These are phyloP conservation scores for Tagetes patula DNA, from an alignment of 129 eudicot species.

Conservation along the genomic window DNA sequence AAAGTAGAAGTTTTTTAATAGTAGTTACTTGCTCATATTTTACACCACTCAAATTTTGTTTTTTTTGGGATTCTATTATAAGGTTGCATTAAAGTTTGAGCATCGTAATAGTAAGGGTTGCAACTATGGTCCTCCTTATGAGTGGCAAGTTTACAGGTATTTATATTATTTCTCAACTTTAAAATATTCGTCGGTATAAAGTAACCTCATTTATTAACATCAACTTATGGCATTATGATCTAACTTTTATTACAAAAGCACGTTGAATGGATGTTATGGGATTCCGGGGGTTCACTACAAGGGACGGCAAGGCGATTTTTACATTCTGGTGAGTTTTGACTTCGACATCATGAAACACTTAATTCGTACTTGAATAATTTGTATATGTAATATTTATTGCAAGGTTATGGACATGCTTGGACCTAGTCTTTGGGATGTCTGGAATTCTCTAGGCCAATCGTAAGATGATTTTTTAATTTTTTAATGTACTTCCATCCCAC, in stretches of 20 bases:
- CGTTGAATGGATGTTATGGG: constrained; percentile 93
- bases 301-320: constrained; percentile 97
- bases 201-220: not conserved
- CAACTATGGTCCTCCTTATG: constrained; percentile 97
- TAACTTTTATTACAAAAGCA: constrained; percentile 43
- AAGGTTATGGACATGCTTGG: constrained; percentile 99
- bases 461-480: constrained; percentile 45
- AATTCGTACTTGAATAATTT: constrained; percentile 5
- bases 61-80: not conserved
- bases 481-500: not conserved
- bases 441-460: constrained; percentile 99
- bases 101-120: constrained; percentile 99
- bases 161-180: constrained; percentile 10
- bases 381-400: constrained; percentile 17
- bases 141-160: constrained; percentile 99
- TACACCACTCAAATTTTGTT: constrained; percentile 7
- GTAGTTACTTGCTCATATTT: not conserved
- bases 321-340: constrained; percentile 77
- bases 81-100: constrained; percentile 98
- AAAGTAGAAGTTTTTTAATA: constrained; percentile 3
- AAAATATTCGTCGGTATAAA: not conserved
- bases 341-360: constrained; percentile 8
- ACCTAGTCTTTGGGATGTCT: constrained; percentile 99
- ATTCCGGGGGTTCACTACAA: constrained; percentile 90
- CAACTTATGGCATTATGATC: constrained; percentile 14